A percentile compares a stretch with the other conserved stretches of the same genome.
Conservation (phyloP, 768 basidiomycete species). For the Wakefieldia striispora region DNA sequence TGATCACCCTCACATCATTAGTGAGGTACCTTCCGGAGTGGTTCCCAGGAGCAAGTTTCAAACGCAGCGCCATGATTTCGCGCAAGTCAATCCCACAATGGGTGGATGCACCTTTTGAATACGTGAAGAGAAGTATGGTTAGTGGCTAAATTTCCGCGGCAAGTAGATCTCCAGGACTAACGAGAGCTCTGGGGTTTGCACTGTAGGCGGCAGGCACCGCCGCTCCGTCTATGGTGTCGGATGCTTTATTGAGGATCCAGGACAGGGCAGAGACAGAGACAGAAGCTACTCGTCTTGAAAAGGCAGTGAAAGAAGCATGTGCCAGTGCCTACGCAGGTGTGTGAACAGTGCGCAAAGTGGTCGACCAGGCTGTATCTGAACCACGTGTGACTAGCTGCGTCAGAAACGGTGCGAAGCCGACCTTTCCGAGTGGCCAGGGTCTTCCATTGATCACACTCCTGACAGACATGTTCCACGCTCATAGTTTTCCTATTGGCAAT, state of each 20-base stretch:
- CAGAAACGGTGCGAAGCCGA: slow-evolving; percentile 20
- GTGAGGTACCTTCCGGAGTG: slow-evolving; percentile 20
- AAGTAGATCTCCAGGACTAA: neutral
- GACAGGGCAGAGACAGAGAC: slow-evolving; percentile 1
- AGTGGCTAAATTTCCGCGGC: neutral
- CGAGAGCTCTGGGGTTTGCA: neutral
- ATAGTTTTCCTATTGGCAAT: neutral
- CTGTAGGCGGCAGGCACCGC: slow-evolving; percentile 19
- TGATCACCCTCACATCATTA: neutral
- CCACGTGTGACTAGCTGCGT: slow-evolving; percentile 13
- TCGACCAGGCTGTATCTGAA: slow-evolving; percentile 8
- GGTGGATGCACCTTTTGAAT: slow-evolving; percentile 23
- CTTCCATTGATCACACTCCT: slow-evolving; percentile 7
- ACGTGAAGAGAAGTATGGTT: slow-evolving; percentile 23
- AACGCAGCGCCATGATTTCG: slow-evolving; percentile 13
- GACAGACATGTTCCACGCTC: slow-evolving; percentile 19
- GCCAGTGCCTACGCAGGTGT: slow-evolving; percentile 20
- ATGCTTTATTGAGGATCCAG: slow-evolving; percentile 15
- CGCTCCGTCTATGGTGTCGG: slow-evolving; percentile 24
- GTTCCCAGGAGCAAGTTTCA: slow-evolving; percentile 22
- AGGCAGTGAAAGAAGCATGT: slow-evolving; percentile 21
- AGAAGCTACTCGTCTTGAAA: slow-evolving; percentile 15
- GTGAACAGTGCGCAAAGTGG: neutral
- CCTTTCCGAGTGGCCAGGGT: neutral
- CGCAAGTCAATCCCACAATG: slow-evolving; percentile 5